These are phyloP conservation scores for Fomitopsis pinicola DNA, from an alignment of 1,284 basidiomycete species.

Conservation along the genomic window DNA sequence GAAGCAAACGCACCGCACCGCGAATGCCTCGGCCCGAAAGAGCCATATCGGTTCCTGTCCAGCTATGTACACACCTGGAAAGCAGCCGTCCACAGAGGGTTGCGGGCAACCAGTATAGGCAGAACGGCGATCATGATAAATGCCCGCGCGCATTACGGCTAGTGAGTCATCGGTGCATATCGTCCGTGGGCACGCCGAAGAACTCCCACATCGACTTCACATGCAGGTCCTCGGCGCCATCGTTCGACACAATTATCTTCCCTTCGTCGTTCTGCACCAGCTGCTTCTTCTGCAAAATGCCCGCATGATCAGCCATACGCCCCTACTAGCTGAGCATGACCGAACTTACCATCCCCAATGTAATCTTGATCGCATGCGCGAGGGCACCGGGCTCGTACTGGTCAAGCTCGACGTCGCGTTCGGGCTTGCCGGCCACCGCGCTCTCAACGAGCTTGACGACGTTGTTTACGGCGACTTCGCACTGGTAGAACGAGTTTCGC, in stretches of 20 bases:
- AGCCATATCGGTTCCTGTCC: not conserved
- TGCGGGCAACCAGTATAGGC: not conserved
- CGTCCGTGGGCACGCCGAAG: conserved; percentile 32
- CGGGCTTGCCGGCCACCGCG: conserved; percentile 24
- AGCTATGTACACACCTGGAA: not conserved
- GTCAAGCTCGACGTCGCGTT: conserved; percentile 35
- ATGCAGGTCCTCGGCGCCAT: conserved; percentile 41
- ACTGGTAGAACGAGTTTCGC: conserved; percentile 65
- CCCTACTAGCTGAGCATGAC: not conserved
- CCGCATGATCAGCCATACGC: not conserved
- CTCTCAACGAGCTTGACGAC: conserved; percentile 41
- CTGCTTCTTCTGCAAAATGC: not conserved
- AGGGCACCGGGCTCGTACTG: conserved; percentile 42
- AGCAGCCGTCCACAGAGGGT: not conserved
- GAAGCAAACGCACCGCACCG: not conserved
- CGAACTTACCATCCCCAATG: conserved; percentile 52
- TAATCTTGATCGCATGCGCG: conserved; percentile 65
- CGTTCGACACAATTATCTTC: conserved; percentile 36
- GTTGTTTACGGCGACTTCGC: conserved; percentile 50
- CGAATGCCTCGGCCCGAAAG: not conserved
- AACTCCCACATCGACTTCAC: conserved; percentile 42
- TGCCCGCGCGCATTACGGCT: not conserved
- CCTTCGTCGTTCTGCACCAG: conserved; percentile 20
- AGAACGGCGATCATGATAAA: not conserved
- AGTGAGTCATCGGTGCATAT: conserved; percentile 17